Evolutionary conservation across 1,284 basidiomycete species (phyloP).

Genomic region (Agroathelia rolfsii): DNA sequence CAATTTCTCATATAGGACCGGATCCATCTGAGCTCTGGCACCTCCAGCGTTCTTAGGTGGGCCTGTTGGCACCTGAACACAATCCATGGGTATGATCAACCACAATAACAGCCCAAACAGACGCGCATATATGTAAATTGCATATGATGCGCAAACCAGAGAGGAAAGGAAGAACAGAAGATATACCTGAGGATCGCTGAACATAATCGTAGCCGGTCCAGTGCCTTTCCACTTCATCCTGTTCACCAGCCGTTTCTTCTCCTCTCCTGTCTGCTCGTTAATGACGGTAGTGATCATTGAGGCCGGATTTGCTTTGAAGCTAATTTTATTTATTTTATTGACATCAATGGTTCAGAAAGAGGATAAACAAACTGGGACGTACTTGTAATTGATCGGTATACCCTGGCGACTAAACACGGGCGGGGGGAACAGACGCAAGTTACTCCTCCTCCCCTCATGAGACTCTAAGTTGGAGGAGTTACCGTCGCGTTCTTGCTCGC

Average conservation of each 20-base stretch:
- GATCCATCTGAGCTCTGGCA: slow-evolving; percentile 46
- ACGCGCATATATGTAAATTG: too few species aligned
- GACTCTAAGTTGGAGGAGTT: slow-evolving; percentile 19
- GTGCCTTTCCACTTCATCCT: slow-evolving; percentile 72
- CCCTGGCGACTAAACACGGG: slow-evolving; percentile 75
- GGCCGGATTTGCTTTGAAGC: slow-evolving; percentile 69
- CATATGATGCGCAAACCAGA: too few species aligned
- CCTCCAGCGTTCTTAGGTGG: slow-evolving; percentile 52
- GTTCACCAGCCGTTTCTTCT: slow-evolving; percentile 72
- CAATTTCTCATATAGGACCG: slow-evolving; percentile 47
- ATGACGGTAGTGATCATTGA: slow-evolving; percentile 57
- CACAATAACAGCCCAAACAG: too few species aligned
- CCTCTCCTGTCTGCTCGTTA: slow-evolving; percentile 71
- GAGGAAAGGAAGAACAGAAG: background rate
- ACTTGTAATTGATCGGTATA: slow-evolving; percentile 76
- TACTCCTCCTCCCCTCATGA: slow-evolving; percentile 33
- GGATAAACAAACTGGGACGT: slow-evolving; percentile 12
- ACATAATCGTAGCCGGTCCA: slow-evolving; percentile 61
- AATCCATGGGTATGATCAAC: too few species aligned
- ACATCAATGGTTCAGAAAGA: slow-evolving; percentile 2
- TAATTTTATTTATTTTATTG: slow-evolving; percentile 18
- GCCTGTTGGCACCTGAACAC: slow-evolving; percentile 49
- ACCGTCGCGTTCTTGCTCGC: slow-evolving; percentile 7
- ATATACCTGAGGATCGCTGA: slow-evolving; percentile 48
- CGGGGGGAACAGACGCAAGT: slow-evolving; percentile 69